phyloP scores from a whole-genome alignment of 768 basidiomycete species.

The Pleurotus tuber-regium region DNA sequence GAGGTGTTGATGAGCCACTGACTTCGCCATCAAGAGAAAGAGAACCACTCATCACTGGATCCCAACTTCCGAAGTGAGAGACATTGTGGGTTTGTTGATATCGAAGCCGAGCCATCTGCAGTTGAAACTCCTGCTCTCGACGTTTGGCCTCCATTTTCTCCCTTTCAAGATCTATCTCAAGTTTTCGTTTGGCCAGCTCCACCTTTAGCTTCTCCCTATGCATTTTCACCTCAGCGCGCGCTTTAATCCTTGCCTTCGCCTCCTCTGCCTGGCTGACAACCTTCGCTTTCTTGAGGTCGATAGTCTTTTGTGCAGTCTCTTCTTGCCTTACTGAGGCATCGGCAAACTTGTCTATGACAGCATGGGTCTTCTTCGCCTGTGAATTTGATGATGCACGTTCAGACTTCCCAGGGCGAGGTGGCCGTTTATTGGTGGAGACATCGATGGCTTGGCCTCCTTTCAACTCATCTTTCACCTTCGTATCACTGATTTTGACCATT shows the following conservation, averaged over 20 bases:
- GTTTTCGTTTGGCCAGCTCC: neutral
- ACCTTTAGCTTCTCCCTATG: neutral
- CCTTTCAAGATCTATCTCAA: constrained; percentile 7
- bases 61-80: too few relatives aligned
- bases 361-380: constrained; percentile 2
- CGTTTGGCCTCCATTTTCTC: too few relatives aligned
- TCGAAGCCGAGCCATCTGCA: neutral
- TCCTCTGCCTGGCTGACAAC: constrained; percentile 2
- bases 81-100: too few relatives aligned
- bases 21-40: too few relatives aligned
- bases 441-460: too few relatives aligned
- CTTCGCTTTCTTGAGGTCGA: constrained; percentile 11
- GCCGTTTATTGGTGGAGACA: neutral
- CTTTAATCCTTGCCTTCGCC: constrained; percentile 4
- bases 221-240: constrained; percentile 2
- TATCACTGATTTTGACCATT: too few relatives aligned
- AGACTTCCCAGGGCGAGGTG: constrained; percentile 4
- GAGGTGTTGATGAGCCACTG: too few relatives aligned
- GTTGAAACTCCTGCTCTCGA: neutral
- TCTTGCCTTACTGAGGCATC: constrained; percentile 14
- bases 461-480: too few relatives aligned
- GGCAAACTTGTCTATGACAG: constrained; percentile 3
- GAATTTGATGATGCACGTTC: neutral
- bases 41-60: too few relatives aligned
- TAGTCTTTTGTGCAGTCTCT: constrained; percentile 13